Percentiles rank a stretch among this genome's conserved stretches.
phyloP scores from a whole-genome alignment of 371 early-diverging fungal species.

The Nosema muscidifuracis region DNA sequence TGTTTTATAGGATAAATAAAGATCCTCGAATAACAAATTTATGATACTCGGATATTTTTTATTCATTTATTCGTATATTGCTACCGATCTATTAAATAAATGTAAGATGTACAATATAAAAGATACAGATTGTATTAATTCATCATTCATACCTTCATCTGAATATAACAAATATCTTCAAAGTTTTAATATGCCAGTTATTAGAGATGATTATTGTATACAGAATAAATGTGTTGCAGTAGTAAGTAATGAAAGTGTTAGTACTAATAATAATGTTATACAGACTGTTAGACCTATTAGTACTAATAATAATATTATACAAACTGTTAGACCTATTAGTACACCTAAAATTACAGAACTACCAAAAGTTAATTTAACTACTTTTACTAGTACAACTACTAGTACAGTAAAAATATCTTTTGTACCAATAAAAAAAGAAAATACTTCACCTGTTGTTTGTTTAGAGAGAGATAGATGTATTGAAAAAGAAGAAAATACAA shows the following conservation, averaged over 20 bases:
- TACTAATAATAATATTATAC: no score
- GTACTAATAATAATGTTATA: no score
- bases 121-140: constrained; percentile 14
- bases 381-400: not conserved
- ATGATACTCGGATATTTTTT: not conserved
- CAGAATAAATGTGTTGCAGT: constrained; percentile 41
- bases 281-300: no score
- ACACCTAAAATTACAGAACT: not conserved
- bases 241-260: constrained; percentile 13
- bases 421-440: not conserved
- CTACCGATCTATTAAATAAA: not conserved
- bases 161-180: constrained; percentile 47
- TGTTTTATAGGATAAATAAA: not conserved
- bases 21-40: not conserved
- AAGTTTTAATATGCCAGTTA: constrained; percentile 53
- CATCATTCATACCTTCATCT: constrained; percentile 40
- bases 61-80: not conserved
- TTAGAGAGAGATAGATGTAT: not conserved
- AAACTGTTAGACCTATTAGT: no score
- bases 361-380: not conserved
- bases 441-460: not conserved
- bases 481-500: constrained; percentile 2
- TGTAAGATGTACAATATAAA: not conserved
- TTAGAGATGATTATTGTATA: constrained; percentile 38
- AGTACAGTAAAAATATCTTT: not conserved